Evolutionary conservation across 2,329 filamentous ascomycete species (phyloP), one percentile per base, ranked within the genome.

Genomic region (Ceratocystis lukuohia): DNA sequence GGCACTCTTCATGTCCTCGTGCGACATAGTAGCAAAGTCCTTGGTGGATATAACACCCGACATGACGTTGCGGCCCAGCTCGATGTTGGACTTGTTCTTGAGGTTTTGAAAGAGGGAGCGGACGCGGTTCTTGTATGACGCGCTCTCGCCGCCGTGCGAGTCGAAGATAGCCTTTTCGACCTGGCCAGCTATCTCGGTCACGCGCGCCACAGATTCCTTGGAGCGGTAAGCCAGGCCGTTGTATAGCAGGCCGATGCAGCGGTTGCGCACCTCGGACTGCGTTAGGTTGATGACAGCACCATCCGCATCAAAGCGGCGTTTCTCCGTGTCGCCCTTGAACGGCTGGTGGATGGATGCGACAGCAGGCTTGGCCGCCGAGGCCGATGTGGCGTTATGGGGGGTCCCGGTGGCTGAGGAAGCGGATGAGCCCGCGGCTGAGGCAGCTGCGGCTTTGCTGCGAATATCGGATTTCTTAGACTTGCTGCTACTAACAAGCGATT

Each of bases 21-120:
- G 86, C 7, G 85, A 84, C 94, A 99, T 96, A 72, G 80, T 79
- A 67, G 96, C 91, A 71, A 99, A 95, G 45, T 80, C 80, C 1
- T 85, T 83, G 0, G 91, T 79, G 0, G 82, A 70, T 68, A 97
- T 89, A 33, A 88, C 84, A 68, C 88, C 90, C 3, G 79, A 79
- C 73, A 96, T 80, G 70, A 99, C 89, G 69, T 86, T 84, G 69
- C 81, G 80, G 64, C 91, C 87, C 56, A 99, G 84, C 69, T 85
- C 83, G 46, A 84, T 81, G 77, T 97, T 97, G 69, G 86, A 88
- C 77, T 89, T 92, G 79, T 90, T 91, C 80, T 96, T 97, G 71
- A 99, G 84, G 74, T 97, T 97, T 74, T 92, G 86, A 78, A 91
- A 97, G 25, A 99, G 84, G 22, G 91, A 95, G 70, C 93, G 88